Evolutionary conservation across 345 rosid species (phyloP), one percentile per base, ranked within the genome.

Genomic region (Reutealis trisperma): DNA sequence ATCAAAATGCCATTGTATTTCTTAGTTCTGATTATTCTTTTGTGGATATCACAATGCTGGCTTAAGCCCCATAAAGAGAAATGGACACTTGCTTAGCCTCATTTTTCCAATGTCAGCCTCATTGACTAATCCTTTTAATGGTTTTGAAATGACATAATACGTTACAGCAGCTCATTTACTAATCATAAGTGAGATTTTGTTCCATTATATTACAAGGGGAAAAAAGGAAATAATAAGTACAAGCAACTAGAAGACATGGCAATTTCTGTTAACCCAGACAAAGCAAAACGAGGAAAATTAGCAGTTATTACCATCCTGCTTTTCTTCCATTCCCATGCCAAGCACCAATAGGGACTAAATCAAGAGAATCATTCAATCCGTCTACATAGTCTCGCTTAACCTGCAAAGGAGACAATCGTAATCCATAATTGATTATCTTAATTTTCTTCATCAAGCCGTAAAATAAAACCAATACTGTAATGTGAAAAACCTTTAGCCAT

Each of bases 271-370:
- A 54, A 75, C 22, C 22, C 10, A 30, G 19, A 42, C 37, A 8
- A 4, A 15, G 30, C 15, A 69, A 51, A 61, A 37, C 19, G 59
- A 42, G 44, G 2, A 66, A 25, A 63, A 78, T 32, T n/a, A 12
- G 8, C 42, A 15, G 64, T n/a, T 18, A 42, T 68, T 88, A 94
- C 98, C 98, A 94, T 90, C 97, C 94, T 4, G 94, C 97, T 88
- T 94, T 94, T 82, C 96, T 89, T 61, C 97, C 97, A 65, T 94
- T 94, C 66, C 96, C 97, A 81, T 92, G 91, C 98, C 98, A 91
- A 70, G 96, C 97, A 71, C 96, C 98, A 59, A 94, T 94, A 14
- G 98, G 94, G 75, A 94, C 94, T 83, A 94, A 87, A 88, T 92
- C 98, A 81, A 94, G 89, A 49, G 97, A 87, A 78, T 92, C 98